These are phyloP conservation scores for Protomyces lactucae-debilis DNA, from an alignment of 1,139 yeast genomes.

Conservation along the genomic window DNA sequence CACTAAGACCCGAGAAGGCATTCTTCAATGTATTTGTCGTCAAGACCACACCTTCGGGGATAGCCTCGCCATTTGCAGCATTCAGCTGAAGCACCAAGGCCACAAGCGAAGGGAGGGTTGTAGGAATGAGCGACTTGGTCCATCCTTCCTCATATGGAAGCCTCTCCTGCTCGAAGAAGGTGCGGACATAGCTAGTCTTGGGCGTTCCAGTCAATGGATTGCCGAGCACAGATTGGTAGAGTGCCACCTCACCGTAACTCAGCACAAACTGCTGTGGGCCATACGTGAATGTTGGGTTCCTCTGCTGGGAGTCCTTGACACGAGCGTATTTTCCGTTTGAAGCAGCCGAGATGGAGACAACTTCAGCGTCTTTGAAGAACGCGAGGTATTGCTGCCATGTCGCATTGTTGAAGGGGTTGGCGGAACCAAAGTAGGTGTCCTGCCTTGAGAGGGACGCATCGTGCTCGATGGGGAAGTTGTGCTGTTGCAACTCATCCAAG, in stretches of 20 bases:
- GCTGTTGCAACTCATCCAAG: constrained; percentile 14
- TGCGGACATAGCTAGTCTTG: constrained; percentile 7
- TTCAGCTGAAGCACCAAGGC: constrained; percentile 7
- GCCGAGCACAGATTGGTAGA: constrained; percentile 19
- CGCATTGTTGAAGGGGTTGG: constrained; percentile 12
- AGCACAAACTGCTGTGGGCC: constrained; percentile 16
- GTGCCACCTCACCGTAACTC: constrained; percentile 16
- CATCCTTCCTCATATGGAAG: constrained; percentile 20
- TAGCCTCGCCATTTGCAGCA: constrained; percentile 11
- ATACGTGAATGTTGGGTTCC: constrained; percentile 14
- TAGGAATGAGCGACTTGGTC: constrained; percentile 5
- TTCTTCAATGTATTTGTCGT: constrained; percentile 4
- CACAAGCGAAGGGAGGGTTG: constrained; percentile 7
- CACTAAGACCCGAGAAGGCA: constrained; percentile 11
- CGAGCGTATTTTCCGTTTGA: constrained; percentile 16
- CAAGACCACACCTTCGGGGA: constrained; percentile 15
- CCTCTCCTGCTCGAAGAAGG: constrained; percentile 14
- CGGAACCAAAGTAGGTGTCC: constrained; percentile 8
- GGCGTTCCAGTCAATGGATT: constrained; percentile 17
- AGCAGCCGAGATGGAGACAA: constrained; percentile 4
- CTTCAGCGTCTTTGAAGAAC: neutral
- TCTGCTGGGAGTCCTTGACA: neutral
- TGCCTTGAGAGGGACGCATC: constrained; percentile 9
- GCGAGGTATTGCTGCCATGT: constrained; percentile 15
- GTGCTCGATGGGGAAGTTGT: constrained; percentile 16